Evolutionary conservation across 441 rosid genomes (phyloP), one percentile per base, ranked within the genome.

Genomic region (Pelargonium cotyledonis): DNA sequence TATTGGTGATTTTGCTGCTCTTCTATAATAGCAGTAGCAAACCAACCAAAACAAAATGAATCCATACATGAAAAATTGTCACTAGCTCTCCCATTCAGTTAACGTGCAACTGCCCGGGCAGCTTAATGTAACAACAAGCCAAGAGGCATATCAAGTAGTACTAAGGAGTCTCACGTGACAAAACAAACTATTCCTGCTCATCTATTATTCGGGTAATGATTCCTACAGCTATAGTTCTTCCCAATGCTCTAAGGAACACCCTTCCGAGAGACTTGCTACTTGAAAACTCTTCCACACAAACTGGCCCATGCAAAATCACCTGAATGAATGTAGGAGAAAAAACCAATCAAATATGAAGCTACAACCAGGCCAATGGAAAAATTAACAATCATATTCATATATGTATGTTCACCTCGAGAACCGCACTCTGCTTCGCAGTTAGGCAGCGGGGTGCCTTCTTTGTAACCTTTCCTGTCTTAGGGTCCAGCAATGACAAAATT

Each of bases 171-270:
- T 40, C 7, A 40, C 9, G 44, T 40, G 44, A 40, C 44, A 40
- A 40, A 40, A 40, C 44, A 40, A 14, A 31, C 69, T 76, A 72
- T 57, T 61, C 58, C 58, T 31, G 71, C 35, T 91, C 88, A 70
- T 86, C 85, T 12, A 91, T 81, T 70, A 89, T 75, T 77, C 85
- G 79, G 72, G 92, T 85, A 49, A 92, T 80, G 46, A 90, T 75
- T n/a, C 97, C 99, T 65, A 87, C 77, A 1, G 96, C 98, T 3
- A 90, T 76, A 4, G 99, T 92, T 79, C 94, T 88, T 26, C 98
- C 98, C 26, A 69, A 74, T 41, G 87, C 81, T 83, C 97, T 82
- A 65, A 95, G 81, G 80, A 84, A 93, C 62, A 83, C 95, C 80
- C 97, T 89, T 53, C 98, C 97, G 14, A 93, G 94, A 70, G 94